These are phyloP conservation scores for Phialocephala subalpina DNA, from an alignment of 2,329 filamentous ascomycete genomes.

Conservation along the genomic window DNA sequence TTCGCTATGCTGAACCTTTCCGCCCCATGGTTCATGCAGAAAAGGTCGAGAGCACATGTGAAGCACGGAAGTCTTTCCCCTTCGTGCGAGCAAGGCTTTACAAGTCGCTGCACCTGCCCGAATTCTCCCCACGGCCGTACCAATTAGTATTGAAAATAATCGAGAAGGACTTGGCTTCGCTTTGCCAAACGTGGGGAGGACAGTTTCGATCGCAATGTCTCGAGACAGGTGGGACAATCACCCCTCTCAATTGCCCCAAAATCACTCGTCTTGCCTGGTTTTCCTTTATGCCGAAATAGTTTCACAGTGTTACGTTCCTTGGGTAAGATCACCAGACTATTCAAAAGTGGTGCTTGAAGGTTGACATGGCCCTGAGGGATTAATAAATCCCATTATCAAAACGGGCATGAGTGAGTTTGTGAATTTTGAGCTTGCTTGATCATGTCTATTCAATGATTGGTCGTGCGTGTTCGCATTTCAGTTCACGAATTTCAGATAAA, in stretches of 20 bases:
- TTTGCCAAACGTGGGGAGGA: not conserved
- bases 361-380: no score
- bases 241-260: not conserved
- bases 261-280: not conserved
- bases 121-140: not conserved
- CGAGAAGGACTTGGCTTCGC: no score
- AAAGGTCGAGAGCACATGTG: no score
- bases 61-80: not conserved
- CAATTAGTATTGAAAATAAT: not conserved
- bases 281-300: not conserved
- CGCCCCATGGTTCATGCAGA: conserved; percentile 7
- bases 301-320: not conserved
- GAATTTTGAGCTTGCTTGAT: no score
- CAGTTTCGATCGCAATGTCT: not conserved
- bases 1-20: not conserved
- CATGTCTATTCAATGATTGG: no score
- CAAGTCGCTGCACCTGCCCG: not conserved
- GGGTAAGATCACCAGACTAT: no score
- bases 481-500: no score
- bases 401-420: no score
- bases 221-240: not conserved
- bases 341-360: no score
- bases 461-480: no score
- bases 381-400: no score
- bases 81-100: not conserved